Evolutionary conservation across 306 rosid species (phyloP), one percentile per base, ranked within the genome.

Genomic region (Fragaria iinumae): DNA sequence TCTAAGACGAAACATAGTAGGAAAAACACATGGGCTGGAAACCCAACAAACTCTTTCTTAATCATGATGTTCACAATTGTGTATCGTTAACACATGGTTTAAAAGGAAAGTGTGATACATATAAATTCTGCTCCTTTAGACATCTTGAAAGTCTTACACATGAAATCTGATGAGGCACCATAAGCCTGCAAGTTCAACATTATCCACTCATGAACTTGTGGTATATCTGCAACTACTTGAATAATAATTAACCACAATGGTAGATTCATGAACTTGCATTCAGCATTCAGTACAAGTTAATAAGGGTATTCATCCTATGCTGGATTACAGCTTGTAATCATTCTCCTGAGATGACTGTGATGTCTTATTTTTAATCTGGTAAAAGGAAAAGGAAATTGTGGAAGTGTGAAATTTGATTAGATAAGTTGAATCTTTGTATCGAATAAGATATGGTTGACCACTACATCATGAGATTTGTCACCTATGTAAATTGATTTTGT

Each of bases 51-150:
- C 25, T 57, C 20, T 57, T 1, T 1, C 67, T 14, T 57, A 43
- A 56, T 57, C 76, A 8, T 56, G 76, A 55, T 36, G 67, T 73
- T 53, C 76, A 56, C 8, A 36, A 72, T 55, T 14, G 4, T 41
- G 68, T 43, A 10, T 4, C 6, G 0, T 8, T 27, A 18, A 8
- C 36, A 49, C 39, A 49, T 17, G 8, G 44, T 29, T 49, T 52
- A 49, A 8, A 17, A 18, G 0, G 11, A 8, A 25, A 69, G 56
- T 69, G 8, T 2, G 38, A 3, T 34, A 0, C 14, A 8, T 32
- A 32, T 32, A 7, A 65, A 34, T 17, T 65, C 6, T 36, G 1
- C 4, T 11, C 50, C 50, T 12, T 11, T 48, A 13, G 38, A 11
- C 34, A 21, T 68, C 25, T 45, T 69, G n/a, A 14, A 25, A 69